Conservation (phyloP, 495 filamentous ascomycete genomes). For the Coniosporium apollinis region DNA sequence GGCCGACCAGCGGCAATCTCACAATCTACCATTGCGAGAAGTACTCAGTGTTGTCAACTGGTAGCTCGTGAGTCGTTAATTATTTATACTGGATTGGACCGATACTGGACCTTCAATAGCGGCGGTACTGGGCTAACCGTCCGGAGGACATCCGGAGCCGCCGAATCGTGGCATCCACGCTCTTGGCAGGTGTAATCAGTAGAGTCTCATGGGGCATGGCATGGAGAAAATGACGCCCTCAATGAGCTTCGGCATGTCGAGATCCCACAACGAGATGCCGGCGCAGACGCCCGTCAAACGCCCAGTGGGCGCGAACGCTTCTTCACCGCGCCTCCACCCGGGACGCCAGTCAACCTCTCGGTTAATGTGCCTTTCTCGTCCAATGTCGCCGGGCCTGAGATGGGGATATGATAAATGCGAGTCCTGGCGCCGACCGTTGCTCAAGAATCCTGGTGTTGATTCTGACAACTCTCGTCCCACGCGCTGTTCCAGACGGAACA, state of each 20-base stretch:
- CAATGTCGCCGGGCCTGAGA: conserved; percentile 74
- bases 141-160: too few species aligned
- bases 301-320: conserved; percentile 44
- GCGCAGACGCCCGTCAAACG: conserved; percentile 49
- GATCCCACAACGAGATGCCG: conserved; percentile 57
- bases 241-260: conserved; percentile 40
- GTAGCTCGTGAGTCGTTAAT: too few species aligned
- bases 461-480: too few species aligned
- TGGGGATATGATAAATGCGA: conserved; percentile 80
- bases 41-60: conserved; percentile 3
- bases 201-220: too few species aligned
- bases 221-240: conserved; percentile 80
- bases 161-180: too few species aligned
- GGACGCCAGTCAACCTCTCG: conserved; percentile 40
- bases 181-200: too few species aligned
- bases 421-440: too few species aligned
- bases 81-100: too few species aligned
- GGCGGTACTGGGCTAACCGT: too few species aligned
- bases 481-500: too few species aligned
- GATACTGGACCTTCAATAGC: too few species aligned
- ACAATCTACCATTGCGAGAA: conserved; percentile 4
- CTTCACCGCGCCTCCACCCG: conserved; percentile 28
- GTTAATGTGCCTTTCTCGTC: conserved; percentile 95
- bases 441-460: too few species aligned
- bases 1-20: conserved; percentile 2